A percentile compares a stretch with the other conserved stretches of the same genome.
Conservation (phyloP, 2,329 filamentous ascomycete species). For the Penicillium occitanis region DNA sequence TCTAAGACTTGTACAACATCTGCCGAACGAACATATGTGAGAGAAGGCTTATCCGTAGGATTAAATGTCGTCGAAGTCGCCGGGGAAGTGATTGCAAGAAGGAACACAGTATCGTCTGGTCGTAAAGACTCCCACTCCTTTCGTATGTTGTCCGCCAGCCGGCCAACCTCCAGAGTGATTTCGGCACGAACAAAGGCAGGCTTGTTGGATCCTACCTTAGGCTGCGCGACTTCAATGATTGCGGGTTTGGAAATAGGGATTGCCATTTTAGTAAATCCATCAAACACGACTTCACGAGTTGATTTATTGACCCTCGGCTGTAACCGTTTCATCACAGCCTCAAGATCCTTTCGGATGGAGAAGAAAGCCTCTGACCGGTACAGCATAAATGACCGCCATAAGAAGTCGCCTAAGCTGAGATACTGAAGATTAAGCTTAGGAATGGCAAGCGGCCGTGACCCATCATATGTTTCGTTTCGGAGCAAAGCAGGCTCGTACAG, state of each 20-base stretch:
- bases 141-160: conserved; percentile 71
- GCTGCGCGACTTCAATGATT: conserved; percentile 79
- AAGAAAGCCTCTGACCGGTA: conserved; percentile 92
- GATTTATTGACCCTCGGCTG: conserved; percentile 65
- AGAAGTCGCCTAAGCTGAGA: conserved; percentile 87
- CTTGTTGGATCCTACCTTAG: conserved; percentile 76
- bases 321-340: conserved; percentile 75
- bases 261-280: conserved; percentile 89
- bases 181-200: conserved; percentile 87
- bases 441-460: conserved; percentile 80
- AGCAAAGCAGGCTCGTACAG: conserved; percentile 78
- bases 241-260: conserved; percentile 81
- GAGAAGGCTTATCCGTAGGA: conserved; percentile 22
- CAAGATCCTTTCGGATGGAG: conserved; percentile 86
- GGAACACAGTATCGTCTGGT: conserved; percentile 84
- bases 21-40: conserved; percentile 74
- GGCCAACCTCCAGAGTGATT: conserved; percentile 77
- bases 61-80: conserved; percentile 6
- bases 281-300: conserved; percentile 68
- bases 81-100: conserved; percentile 69
- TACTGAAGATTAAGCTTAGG: conserved; percentile 97
- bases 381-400: conserved; percentile 91
- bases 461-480: conserved; percentile 83
- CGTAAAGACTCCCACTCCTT: conserved; percentile 88
- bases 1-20: conserved; percentile 84